These are phyloP conservation scores for Hymenoscyphus repandus DNA, from an alignment of 2,329 filamentous ascomycete genomes.

Conservation along the genomic window DNA sequence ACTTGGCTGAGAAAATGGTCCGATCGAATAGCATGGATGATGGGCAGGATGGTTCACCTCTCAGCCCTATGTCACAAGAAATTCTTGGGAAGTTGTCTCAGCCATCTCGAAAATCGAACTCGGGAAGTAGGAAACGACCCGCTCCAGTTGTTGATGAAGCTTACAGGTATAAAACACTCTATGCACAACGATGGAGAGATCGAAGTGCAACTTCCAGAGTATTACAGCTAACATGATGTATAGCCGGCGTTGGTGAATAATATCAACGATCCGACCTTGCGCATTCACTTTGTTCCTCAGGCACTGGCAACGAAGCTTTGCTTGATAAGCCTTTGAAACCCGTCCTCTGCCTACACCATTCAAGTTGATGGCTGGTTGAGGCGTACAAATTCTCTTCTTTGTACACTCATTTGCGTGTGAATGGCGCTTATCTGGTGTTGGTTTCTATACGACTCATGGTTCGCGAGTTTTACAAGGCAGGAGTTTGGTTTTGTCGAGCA, in stretches of 20 bases:
- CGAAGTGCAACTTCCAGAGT: conserved; percentile 3
- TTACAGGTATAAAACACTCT: conserved; percentile 29
- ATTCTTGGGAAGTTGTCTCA: conserved; percentile 26
- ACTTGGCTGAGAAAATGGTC: background rate
- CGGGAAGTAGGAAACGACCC: conserved; percentile 20
- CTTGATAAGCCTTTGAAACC: background rate
- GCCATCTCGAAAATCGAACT: conserved; percentile 13
- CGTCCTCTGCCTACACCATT: background rate
- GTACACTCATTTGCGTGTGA: background rate
- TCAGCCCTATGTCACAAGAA: conserved; percentile 27
- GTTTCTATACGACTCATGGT: no score
- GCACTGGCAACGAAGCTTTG: background rate
- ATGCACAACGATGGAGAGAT: background rate
- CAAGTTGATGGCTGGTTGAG: background rate
- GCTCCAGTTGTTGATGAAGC: conserved; percentile 33
- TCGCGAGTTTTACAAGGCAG: no score
- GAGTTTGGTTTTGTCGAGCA: no score
- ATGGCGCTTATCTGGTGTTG: background rate
- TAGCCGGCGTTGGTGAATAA: conserved; percentile 36
- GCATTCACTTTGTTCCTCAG: background rate
- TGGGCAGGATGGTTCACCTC: conserved; percentile 9
- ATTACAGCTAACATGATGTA: conserved; percentile 16
- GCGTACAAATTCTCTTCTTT: background rate
- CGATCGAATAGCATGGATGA: background rate
- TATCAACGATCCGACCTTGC: background rate